phyloP scores from a whole-genome alignment of 202 grass and related monocot genomes.

The Panicum virgatum region DNA sequence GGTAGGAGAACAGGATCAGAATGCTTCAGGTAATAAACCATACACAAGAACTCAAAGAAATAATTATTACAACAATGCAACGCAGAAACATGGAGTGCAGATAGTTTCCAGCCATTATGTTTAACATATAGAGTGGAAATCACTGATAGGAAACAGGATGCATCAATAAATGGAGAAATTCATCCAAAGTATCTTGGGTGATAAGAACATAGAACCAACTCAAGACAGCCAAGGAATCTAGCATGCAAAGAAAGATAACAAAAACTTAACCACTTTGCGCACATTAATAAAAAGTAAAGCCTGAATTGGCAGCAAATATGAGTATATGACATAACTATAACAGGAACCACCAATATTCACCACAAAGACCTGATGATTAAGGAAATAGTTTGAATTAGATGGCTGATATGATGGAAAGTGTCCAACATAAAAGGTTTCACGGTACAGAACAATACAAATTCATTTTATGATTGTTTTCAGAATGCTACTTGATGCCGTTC shows the following conservation, averaged over 20 bases:
- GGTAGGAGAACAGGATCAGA: slow-evolving; percentile 5
- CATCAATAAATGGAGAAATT: slow-evolving; percentile 19
- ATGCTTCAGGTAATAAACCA: slow-evolving; percentile 20
- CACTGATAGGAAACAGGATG: slow-evolving; percentile 1
- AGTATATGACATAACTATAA: neutral
- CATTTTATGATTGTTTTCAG: too few relatives aligned
- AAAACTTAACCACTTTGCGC: neutral
- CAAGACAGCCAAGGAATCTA: neutral
- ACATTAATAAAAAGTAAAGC: slow-evolving; percentile 17
- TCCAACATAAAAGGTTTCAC: too few relatives aligned
- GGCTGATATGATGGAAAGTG: neutral
- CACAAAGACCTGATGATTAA: neutral
- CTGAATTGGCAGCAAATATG: neutral
- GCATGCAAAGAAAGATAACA: neutral
- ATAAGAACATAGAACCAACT: neutral
- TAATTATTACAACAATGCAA: slow-evolving; percentile 16
- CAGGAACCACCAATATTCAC: slow-evolving; percentile 25
- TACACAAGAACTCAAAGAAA: neutral
- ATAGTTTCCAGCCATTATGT: neutral
- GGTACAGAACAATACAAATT: too few relatives aligned
- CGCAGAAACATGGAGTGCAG: slow-evolving; percentile 18
- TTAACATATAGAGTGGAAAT: slow-evolving; percentile 5
- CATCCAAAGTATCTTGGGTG: neutral
- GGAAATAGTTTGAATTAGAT: neutral
- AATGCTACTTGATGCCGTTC: too few relatives aligned